These are phyloP conservation scores for Gracilaria gracilis DNA, from an alignment of 23 red algal genomes.

Conservation along the genomic window DNA sequence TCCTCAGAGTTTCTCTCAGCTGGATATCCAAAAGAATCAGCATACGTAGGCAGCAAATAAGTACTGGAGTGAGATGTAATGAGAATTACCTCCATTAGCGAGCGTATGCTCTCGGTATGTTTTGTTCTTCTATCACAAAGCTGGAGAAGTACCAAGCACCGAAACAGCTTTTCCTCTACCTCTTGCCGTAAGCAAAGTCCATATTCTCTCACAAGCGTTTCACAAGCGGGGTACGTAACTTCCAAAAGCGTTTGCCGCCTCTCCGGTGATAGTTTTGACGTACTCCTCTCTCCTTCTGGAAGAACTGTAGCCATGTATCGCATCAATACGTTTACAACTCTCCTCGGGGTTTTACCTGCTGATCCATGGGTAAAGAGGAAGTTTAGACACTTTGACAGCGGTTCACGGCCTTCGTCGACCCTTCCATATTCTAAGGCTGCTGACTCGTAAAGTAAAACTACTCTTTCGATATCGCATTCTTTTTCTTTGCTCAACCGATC, in stretches of 20 bases:
- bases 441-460: background rate
- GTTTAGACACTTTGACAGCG: background rate
- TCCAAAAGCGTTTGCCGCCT: background rate
- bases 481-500: background rate
- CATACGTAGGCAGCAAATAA: background rate
- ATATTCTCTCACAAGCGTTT: background rate
- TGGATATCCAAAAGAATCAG: background rate
- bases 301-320: conserved; percentile 6
- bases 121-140: background rate
- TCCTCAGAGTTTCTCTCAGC: background rate
- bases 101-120: background rate
- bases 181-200: background rate
- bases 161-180: conserved; percentile 10
- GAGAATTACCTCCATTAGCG: conserved; percentile 8
- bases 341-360: background rate
- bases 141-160: background rate
- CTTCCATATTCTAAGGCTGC: conserved; percentile 2
- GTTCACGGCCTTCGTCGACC: background rate
- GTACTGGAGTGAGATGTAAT: background rate
- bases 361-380: background rate
- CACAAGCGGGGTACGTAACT: conserved; percentile 1
- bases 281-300: background rate
- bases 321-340: background rate
- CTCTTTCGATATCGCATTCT: conserved; percentile 5
- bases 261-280: background rate